Evolutionary conservation across 495 filamentous ascomycete species (phyloP).

Genomic region (Amniculicola lignicola): DNA sequence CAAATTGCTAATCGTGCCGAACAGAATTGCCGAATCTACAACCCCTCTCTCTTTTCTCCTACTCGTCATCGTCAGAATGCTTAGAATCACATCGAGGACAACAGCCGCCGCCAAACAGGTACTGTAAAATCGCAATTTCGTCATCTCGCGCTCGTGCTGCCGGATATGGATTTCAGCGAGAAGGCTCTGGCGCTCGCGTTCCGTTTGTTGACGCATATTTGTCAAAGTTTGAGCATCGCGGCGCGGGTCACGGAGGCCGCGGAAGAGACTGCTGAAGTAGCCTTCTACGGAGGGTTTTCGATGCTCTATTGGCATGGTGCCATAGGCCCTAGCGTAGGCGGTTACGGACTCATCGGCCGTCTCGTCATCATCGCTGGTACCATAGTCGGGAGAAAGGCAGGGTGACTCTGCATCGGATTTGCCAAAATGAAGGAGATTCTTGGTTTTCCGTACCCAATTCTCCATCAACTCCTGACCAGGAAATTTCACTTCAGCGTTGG

Average conservation of each 20-base stretch:
- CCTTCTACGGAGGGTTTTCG: constrained; percentile 1
- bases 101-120: constrained; percentile 20
- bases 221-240: constrained; percentile 1
- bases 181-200: constrained; percentile 15
- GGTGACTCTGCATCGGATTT: constrained; percentile 3
- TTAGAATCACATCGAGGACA: constrained; percentile 24
- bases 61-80: constrained; percentile 20
- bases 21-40: constrained; percentile 18
- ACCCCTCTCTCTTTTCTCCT: constrained; percentile 25
- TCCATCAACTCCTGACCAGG: constrained; percentile 29
- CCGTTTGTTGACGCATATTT: constrained; percentile 9
- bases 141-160: constrained; percentile 23
- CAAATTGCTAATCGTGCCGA: constrained; percentile 26
- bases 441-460: constrained; percentile 14
- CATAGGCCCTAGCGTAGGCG: background rate
- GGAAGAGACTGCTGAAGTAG: constrained; percentile 28
- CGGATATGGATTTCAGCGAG: constrained; percentile 15
- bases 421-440: constrained; percentile 15
- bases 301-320: background rate
- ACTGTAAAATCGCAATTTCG: constrained; percentile 23
- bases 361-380: constrained; percentile 21
- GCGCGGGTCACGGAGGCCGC: constrained; percentile 6
- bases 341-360: constrained; percentile 16
- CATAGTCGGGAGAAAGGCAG: constrained; percentile 1
- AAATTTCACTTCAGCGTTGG: constrained; percentile 31